Evolutionary conservation across 305 asterid species (phyloP).

Genomic region (Solanum hybrid): DNA sequence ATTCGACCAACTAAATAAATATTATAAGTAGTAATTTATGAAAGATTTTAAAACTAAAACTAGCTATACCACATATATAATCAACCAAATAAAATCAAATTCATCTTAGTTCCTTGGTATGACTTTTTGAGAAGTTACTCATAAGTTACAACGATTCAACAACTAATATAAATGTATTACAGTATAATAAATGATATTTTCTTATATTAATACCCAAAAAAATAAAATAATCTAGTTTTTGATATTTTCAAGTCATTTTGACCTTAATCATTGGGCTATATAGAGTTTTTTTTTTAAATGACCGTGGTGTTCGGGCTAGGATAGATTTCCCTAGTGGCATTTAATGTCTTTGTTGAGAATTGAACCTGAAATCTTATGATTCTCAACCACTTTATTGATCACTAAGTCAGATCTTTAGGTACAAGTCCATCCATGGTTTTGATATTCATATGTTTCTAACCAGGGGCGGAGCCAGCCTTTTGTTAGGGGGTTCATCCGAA

Average conservation of each 20-base stretch:
- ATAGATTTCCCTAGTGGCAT: background rate
- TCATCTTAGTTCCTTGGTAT: background rate
- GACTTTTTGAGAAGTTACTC: background rate
- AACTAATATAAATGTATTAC: background rate
- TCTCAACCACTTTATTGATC: too few relatives aligned
- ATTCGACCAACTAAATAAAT: background rate
- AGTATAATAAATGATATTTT: too few relatives aligned
- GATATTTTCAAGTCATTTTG: background rate
- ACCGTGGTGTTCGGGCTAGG: background rate
- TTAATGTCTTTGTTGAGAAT: background rate
- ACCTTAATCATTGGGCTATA: background rate
- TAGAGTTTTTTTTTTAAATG: background rate
- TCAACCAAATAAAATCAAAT: background rate
- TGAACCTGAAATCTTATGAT: too few relatives aligned
- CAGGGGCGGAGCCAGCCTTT: too few relatives aligned
- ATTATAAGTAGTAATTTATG: background rate
- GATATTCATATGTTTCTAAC: background rate
- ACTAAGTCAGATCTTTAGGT: background rate
- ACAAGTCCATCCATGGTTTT: background rate
- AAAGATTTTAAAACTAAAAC: background rate
- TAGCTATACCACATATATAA: background rate
- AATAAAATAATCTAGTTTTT: background rate
- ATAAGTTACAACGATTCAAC: background rate
- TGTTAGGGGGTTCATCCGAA: too few relatives aligned
- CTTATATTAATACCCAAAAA: background rate